These are phyloP conservation scores for Russula compacta DNA, from an alignment of 768 basidiomycete species.

Conservation along the genomic window DNA sequence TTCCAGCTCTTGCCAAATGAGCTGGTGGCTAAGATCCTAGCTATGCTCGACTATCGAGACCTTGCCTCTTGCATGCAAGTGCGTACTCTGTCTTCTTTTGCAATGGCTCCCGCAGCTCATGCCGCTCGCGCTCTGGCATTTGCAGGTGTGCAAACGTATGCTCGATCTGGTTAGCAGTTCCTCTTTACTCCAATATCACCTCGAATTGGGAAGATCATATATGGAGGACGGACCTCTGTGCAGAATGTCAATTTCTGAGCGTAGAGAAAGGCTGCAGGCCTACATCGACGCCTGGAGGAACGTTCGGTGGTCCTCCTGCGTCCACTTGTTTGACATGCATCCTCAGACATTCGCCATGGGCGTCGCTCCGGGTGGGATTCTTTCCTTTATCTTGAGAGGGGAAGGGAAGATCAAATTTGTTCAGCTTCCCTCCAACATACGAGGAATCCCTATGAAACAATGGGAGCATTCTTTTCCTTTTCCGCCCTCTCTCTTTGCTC, in stretches of 20 bases:
- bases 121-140: too few relatives aligned
- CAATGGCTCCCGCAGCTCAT: neutral
- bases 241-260: neutral
- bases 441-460: neutral
- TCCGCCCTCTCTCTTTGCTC: neutral
- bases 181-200: constrained; percentile 5
- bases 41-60: neutral
- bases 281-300: neutral
- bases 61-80: neutral
- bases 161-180: neutral
- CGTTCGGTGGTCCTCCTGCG: neutral
- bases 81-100: neutral
- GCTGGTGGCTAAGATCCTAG: neutral
- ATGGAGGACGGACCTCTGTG: constrained; percentile 2
- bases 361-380: constrained; percentile 1
- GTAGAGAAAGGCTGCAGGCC: neutral
- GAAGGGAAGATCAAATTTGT: constrained; percentile 1
- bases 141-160: constrained; percentile 1
- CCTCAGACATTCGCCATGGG: neutral
- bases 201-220: neutral
- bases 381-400: neutral
- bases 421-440: neutral
- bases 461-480: constrained; percentile 8
- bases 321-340: neutral
- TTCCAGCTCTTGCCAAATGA: neutral